Conservation (phyloP, 306 rosid species). For the Arachis hypogaea region DNA sequence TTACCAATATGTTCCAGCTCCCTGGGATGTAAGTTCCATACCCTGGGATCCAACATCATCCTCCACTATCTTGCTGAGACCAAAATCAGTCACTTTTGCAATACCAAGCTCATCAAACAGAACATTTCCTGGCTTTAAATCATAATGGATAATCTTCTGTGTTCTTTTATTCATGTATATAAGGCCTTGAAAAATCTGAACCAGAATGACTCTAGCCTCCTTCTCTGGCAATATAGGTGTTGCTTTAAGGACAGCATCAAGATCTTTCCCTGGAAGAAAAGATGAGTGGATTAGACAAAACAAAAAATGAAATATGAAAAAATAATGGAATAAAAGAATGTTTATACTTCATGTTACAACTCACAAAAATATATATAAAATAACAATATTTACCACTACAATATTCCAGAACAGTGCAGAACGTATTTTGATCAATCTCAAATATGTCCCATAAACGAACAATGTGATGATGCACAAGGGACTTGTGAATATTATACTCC, state of each 20-base stretch:
- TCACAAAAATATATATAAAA: constrained; percentile 20
- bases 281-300: constrained; percentile 19
- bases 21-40: constrained; percentile 99
- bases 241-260: constrained; percentile 93
- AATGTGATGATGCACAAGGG: constrained; percentile 90
- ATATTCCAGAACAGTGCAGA: constrained; percentile 94
- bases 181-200: constrained; percentile 95
- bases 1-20: constrained; percentile 99
- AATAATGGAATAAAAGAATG: background rate
- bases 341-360: background rate
- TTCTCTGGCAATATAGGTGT: constrained; percentile 88
- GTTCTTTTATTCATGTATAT: constrained; percentile 90
- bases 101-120: constrained; percentile 91
- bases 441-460: constrained; percentile 99
- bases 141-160: constrained; percentile 94
- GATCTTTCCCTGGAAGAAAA: constrained; percentile 84
- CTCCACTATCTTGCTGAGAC: constrained; percentile 99
- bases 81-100: constrained; percentile 99
- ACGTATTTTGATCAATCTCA: constrained; percentile 96
- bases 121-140: constrained; percentile 98
- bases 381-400: constrained; percentile 74
- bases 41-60: constrained; percentile 99
- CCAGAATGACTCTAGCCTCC: constrained; percentile 91
- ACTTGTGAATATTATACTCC: constrained; percentile 98
- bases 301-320: constrained; percentile 18